phyloP scores from a whole-genome alignment of 176 grass and related monocot species.

The Musa beccarii region DNA sequence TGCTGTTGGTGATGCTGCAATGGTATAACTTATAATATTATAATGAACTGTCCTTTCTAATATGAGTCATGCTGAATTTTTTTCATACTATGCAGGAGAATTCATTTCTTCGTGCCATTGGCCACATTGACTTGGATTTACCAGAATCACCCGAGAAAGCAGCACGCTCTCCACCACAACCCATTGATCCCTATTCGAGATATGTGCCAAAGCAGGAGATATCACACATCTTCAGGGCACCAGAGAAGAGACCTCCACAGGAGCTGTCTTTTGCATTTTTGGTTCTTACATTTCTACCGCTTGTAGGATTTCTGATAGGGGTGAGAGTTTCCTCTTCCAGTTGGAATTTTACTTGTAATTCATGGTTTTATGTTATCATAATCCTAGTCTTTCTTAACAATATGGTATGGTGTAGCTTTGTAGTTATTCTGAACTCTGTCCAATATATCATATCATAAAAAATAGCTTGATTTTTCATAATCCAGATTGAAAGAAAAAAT shows the following conservation, averaged over 20 bases:
- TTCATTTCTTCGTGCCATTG: constrained; percentile 62
- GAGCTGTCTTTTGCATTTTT: constrained; percentile 74
- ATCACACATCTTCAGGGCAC: constrained; percentile 72
- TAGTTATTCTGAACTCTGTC: no score
- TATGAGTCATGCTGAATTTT: constrained; percentile 8
- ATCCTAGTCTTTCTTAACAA: no score
- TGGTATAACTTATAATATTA: constrained; percentile 36
- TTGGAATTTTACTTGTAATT: no score
- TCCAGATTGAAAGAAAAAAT: no score
- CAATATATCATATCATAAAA: no score
- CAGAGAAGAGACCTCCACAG: constrained; percentile 77
- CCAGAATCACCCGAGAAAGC: constrained; percentile 82
- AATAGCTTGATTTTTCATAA: no score
- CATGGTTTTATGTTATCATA: no score
- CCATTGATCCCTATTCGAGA: constrained; percentile 57
- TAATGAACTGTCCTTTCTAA: not conserved
- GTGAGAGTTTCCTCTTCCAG: constrained; percentile 23
- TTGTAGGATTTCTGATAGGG: constrained; percentile 80
- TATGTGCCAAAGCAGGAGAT: constrained; percentile 80
- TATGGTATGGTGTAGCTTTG: no score
- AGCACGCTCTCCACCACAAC: constrained; percentile 44
- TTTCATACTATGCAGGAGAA: constrained; percentile 56
- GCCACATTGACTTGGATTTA: constrained; percentile 69
- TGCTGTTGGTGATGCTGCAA: constrained; percentile 75
- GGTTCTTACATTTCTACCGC: constrained; percentile 53